A percentile compares a stretch with the other conserved stretches of the same genome.
Conservation (phyloP, 331 rosid species). For the Telfairia occidentalis region DNA sequence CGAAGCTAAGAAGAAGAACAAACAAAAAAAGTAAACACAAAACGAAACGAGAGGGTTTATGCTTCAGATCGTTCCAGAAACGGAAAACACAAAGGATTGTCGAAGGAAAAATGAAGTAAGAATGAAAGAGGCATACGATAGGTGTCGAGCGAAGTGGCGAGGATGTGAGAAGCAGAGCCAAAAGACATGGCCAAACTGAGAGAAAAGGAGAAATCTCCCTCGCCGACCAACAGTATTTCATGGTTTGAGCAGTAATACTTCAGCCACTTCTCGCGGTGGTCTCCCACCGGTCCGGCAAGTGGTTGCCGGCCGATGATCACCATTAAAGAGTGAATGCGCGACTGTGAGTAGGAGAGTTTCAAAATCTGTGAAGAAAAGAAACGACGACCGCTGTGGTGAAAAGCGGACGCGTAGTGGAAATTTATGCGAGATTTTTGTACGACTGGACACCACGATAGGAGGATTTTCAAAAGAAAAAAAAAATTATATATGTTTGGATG, state of each 20-base stretch:
- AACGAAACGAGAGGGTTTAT: background rate
- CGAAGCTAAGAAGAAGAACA: background rate
- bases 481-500: too few relatives aligned
- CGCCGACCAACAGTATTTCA: constrained; percentile 47
- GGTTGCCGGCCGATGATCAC: background rate
- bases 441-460: too few relatives aligned
- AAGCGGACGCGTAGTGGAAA: background rate
- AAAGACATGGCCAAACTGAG: constrained; percentile 16
- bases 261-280: constrained; percentile 24
- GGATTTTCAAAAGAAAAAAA: too few relatives aligned
- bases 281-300: background rate
- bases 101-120: background rate
- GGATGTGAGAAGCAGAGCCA: constrained; percentile 20
- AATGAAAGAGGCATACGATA: background rate
- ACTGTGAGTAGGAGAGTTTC: background rate
- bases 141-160: constrained; percentile 14
- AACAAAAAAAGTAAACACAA: background rate
- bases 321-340: background rate
- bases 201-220: constrained; percentile 30
- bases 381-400: background rate
- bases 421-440: too few relatives aligned
- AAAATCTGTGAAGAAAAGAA: background rate
- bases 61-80: background rate
- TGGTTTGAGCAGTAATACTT: constrained; percentile 34
- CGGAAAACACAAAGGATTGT: background rate